These are phyloP conservation scores for Fusarium scirpi DNA, from an alignment of 2,329 filamentous ascomycete genomes.

Conservation along the genomic window DNA sequence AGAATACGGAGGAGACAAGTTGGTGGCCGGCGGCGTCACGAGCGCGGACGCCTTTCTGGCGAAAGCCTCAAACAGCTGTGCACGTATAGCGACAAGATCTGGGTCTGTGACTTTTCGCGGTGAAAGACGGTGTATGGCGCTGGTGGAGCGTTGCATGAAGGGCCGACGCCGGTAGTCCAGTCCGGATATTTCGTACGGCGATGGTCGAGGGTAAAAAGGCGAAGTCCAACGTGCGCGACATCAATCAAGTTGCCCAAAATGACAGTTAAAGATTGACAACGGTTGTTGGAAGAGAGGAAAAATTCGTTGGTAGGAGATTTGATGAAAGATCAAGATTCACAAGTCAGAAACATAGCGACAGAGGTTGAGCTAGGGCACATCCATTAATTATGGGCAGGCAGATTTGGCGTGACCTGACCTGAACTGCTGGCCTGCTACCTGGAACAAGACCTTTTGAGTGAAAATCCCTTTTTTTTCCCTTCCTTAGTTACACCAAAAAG, in stretches of 20 bases:
- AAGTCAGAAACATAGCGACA: conserved; percentile 17
- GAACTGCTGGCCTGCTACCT: not conserved
- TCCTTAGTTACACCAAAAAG: not conserved
- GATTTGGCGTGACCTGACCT: conserved; percentile 25
- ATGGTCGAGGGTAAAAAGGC: not conserved
- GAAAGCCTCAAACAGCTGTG: conserved; percentile 25
- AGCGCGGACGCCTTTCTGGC: conserved; percentile 31
- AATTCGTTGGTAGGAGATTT: not conserved
- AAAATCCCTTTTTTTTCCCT: conserved; percentile 24
- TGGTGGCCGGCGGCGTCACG: conserved; percentile 33
- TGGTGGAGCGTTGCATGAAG: conserved; percentile 28
- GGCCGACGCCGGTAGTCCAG: conserved; percentile 20
- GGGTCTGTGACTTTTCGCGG: conserved; percentile 31
- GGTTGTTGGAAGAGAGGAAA: not conserved
- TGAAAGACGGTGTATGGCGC: conserved; percentile 16
- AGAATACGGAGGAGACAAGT: conserved; percentile 30
- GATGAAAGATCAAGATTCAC: conserved; percentile 24
- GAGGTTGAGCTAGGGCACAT: conserved; percentile 29
- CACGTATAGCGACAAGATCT: conserved; percentile 32
- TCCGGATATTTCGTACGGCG: conserved; percentile 1
- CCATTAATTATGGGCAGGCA: conserved; percentile 35
- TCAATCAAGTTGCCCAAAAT: conserved; percentile 28
- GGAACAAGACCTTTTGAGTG: conserved; percentile 6
- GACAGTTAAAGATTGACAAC: conserved; percentile 1
- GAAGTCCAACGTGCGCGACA: conserved; percentile 12